Conservation (phyloP, 148 eudicot species). For the Rhododendron griersonianum region DNA sequence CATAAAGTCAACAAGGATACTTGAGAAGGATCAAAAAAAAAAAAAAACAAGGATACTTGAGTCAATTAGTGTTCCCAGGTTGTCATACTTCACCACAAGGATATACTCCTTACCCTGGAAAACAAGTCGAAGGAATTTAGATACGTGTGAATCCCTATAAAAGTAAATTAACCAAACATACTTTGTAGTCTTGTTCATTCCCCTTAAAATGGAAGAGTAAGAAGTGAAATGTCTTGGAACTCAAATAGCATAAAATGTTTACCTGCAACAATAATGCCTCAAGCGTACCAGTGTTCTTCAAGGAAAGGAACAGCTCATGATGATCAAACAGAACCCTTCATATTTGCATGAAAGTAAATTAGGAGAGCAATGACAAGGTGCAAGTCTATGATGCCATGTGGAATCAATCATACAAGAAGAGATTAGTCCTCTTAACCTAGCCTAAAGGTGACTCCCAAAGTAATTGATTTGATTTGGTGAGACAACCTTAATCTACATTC, state of each 20-base stretch:
- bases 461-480: background rate
- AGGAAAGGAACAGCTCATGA: constrained; percentile 28
- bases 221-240: background rate
- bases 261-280: constrained; percentile 43
- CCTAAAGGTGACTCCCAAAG: background rate
- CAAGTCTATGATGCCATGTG: background rate
- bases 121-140: background rate
- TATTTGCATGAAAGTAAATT: background rate
- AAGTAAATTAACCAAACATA: background rate
- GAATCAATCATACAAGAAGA: constrained; percentile 4
- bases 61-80: constrained; percentile 39
- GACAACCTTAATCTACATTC: background rate
- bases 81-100: constrained; percentile 34
- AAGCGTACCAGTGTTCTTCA: constrained; percentile 39
- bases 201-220: background rate
- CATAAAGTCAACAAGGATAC: constrained; percentile 34
- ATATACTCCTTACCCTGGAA: constrained; percentile 56
- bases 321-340: constrained; percentile 26
- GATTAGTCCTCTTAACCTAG: background rate
- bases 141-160: background rate
- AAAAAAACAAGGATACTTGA: constrained; percentile 47
- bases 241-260: background rate
- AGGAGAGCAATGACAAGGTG: background rate
- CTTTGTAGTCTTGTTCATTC: background rate
- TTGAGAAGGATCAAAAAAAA: no score